phyloP scores from a whole-genome alignment of 1,139 yeast species.

The Kodamaea alishanica region DNA sequence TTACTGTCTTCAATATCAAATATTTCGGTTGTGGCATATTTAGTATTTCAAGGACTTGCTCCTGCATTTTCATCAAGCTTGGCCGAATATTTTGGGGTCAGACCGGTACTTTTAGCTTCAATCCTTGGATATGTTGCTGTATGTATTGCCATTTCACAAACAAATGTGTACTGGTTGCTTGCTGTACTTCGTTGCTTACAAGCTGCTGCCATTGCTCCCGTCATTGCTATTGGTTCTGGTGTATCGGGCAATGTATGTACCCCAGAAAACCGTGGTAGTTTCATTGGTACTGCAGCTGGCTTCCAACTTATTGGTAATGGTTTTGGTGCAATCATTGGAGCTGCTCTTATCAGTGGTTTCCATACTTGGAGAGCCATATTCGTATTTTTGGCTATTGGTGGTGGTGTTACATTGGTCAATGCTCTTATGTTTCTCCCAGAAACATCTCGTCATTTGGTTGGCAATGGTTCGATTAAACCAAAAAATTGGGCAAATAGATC shows the following conservation, averaged over 20 bases:
- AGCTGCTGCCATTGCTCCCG: constrained; percentile 42
- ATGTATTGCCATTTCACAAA: constrained; percentile 57
- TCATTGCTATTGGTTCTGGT: constrained; percentile 37
- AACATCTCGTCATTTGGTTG: constrained; percentile 34
- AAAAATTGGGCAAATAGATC: constrained; percentile 18
- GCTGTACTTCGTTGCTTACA: constrained; percentile 36
- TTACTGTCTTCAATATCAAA: constrained; percentile 26
- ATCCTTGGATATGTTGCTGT: constrained; percentile 52
- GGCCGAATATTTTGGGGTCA: constrained; percentile 67
- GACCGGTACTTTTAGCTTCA: constrained; percentile 60
- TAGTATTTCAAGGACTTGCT: constrained; percentile 35
- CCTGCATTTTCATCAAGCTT: constrained; percentile 63
- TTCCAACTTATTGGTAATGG: constrained; percentile 38
- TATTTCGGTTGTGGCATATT: constrained; percentile 36
- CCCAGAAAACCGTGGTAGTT: constrained; percentile 34
- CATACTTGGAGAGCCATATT: constrained; percentile 38
- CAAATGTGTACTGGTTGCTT: constrained; percentile 40
- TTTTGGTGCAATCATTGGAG: constrained; percentile 40
- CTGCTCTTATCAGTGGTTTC: constrained; percentile 29
- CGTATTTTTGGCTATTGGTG: constrained; percentile 35
- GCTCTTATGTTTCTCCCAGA: constrained; percentile 31
- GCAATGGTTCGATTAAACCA: constrained; percentile 37
- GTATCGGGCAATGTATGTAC: constrained; percentile 42
- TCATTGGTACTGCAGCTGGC: constrained; percentile 37
- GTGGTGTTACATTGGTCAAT: constrained; percentile 28